Conservation (phyloP, 306 rosid genomes). For the Cucumis hystrix region DNA sequence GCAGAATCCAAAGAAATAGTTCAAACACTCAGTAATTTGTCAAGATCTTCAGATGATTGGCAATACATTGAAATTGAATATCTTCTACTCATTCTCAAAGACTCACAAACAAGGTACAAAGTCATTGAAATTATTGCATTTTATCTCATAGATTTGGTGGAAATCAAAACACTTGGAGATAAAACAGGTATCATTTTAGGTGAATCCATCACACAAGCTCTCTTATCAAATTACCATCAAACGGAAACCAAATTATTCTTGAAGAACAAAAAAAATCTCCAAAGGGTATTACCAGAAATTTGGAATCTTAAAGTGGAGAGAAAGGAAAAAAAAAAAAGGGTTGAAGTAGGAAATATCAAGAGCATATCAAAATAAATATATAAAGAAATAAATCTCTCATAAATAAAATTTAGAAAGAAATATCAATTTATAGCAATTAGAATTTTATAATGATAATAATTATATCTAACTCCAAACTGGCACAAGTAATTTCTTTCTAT, state of each 20-base stretch:
- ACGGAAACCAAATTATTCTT: conserved; percentile 18
- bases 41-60: conserved; percentile 86
- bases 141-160: conserved; percentile 43
- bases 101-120: conserved; percentile 43
- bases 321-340: no score
- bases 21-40: conserved; percentile 33
- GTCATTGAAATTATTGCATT: conserved; percentile 24
- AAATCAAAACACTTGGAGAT: conserved; percentile 18
- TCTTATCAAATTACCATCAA: conserved; percentile 47
- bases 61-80: conserved; percentile 72
- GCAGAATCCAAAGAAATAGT: conserved; percentile 29
- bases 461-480: no score
- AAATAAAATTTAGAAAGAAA: no score
- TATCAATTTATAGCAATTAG: no score
- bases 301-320: conserved; percentile 63
- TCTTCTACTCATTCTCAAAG: conserved; percentile 62
- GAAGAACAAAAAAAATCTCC: conserved; percentile 18
- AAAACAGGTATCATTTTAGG: conserved; percentile 19
- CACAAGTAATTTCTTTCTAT: no score
- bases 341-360: no score
- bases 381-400: no score
- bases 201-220: conserved; percentile 34
- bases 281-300: conserved; percentile 28
- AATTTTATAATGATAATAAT: no score
- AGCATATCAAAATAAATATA: no score